Conservation (phyloP, 129 eudicot genomes). For the Flaveria brownii region DNA sequence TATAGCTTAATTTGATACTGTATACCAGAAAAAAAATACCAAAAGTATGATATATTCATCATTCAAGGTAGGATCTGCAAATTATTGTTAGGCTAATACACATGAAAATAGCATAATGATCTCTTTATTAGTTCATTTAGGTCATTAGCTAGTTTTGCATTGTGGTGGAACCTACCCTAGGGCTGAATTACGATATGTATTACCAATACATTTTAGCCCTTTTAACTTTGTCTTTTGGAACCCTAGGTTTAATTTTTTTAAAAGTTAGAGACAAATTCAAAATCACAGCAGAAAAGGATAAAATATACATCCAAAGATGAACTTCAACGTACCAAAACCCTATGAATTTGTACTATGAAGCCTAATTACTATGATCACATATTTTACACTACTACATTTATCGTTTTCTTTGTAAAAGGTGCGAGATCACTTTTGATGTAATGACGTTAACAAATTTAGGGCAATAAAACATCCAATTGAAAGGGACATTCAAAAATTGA, state of each 20-base stretch:
- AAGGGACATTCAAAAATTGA: constrained; percentile 8
- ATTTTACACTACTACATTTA: not conserved
- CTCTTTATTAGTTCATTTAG: not conserved
- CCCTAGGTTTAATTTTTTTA: not conserved
- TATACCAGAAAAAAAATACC: not conserved
- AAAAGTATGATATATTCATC: not conserved
- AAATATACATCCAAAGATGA: too few species aligned
- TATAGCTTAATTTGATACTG: too few species aligned
- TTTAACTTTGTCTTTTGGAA: not conserved
- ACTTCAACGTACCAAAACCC: too few species aligned
- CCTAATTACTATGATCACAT: constrained; percentile 14
- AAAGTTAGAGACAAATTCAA: not conserved
- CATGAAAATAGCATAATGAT: not conserved
- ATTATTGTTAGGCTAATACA: not conserved
- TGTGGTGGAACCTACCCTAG: not conserved
- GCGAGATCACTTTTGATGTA: not conserved
- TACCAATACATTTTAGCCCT: not conserved
- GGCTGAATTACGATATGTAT: too few species aligned
- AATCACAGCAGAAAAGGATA: not conserved
- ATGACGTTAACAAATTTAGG: constrained; percentile 15
- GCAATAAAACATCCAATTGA: constrained; percentile 14
- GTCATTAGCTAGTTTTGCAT: not conserved
- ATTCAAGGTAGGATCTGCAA: not conserved
- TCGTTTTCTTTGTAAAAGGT: not conserved
- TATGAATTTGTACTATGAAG: constrained; percentile 1